Base-by-base conservation (phyloP, 78 protist genomes). In the Tieghemostelium lacteum region DNA sequence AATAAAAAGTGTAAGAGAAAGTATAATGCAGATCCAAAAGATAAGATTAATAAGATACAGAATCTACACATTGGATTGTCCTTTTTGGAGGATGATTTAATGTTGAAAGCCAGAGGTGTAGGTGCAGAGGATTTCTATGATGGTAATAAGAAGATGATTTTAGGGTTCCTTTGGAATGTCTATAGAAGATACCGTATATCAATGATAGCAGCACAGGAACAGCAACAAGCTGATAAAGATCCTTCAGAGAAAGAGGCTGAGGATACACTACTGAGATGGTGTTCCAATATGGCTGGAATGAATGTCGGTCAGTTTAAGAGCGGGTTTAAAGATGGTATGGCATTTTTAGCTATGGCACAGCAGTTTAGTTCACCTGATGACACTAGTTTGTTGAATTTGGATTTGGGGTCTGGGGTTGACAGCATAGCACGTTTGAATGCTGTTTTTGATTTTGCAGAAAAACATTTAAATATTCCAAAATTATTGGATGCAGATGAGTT, bases 401-500 rank as follows among this genome's bases (percentile, higher is more conserved):
- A 34, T 16, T 64, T 76, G 58, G 61, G 22, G 33, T 45, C 24
- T 5, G 67, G 67, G 0, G 50, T 66, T 1, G 73, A 62, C 34
- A 33, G 73, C 4, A 63, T 86, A 33, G 69, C 87, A 31, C 71
- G 73, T 65, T 73, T 86, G 26, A 64, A 71, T 34, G 86, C 87
- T 6, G 93, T 74, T 16, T 86, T 86, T 66, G 86, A 73, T 67
- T 73, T 74, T 66, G 93, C 93, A 14, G 93, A 86, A 49, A 86
- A 88, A 87, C 52, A 75, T 33, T n/a, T 74, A 19, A 52, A 54
- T 14, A 88, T 88, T 16, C 94, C 94, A 10, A 75, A 74, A 50
- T 16, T 88, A 12, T 45, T 88, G 42, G 94, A 88, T 49, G 89
- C 94, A 5, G 94, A 88, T 5, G 94, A 88, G 6, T 39, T 88